phyloP scores from a whole-genome alignment of 345 rosid species.

The Mallotus nudiflorus region DNA sequence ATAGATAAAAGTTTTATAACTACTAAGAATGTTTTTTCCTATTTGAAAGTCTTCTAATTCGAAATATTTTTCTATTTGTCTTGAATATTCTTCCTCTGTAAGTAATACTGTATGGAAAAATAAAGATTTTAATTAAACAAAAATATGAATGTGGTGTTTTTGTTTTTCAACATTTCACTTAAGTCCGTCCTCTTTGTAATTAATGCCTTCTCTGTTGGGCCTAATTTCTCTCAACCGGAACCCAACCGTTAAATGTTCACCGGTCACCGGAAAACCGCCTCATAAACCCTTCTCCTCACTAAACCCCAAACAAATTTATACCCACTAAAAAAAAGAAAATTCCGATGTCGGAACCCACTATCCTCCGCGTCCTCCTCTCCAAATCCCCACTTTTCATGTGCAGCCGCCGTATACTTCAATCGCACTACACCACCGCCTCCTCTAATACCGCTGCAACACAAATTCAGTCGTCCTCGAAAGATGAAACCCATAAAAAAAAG shows the following conservation, averaged over 20 bases:
- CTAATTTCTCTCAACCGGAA: too few relatives aligned
- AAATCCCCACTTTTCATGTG: conserved; percentile 14
- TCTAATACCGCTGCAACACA: neutral
- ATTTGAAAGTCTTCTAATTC: too few relatives aligned
- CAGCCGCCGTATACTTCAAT: conserved; percentile 17
- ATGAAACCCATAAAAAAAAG: neutral
- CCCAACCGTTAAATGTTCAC: neutral
- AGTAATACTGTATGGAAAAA: too few relatives aligned
- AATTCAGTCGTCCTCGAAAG: neutral
- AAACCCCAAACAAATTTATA: neutral
- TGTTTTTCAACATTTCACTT: too few relatives aligned
- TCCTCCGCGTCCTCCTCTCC: conserved; percentile 37
- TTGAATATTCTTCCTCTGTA: too few relatives aligned
- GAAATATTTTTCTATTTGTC: too few relatives aligned
- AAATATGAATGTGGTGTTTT: too few relatives aligned
- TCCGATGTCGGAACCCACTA: conserved; percentile 17
- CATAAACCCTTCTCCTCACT: conserved; percentile 3
- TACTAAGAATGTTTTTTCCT: too few relatives aligned
- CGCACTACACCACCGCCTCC: conserved; percentile 20
- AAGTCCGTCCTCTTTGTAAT: too few relatives aligned
- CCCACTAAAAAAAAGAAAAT: neutral
- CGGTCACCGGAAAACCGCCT: neutral
- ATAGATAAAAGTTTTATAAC: too few relatives aligned
- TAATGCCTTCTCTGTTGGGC: neutral
- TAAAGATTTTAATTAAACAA: too few relatives aligned